Conservation (phyloP, 257 asterid genomes). For the Cruciata laevipes region DNA sequence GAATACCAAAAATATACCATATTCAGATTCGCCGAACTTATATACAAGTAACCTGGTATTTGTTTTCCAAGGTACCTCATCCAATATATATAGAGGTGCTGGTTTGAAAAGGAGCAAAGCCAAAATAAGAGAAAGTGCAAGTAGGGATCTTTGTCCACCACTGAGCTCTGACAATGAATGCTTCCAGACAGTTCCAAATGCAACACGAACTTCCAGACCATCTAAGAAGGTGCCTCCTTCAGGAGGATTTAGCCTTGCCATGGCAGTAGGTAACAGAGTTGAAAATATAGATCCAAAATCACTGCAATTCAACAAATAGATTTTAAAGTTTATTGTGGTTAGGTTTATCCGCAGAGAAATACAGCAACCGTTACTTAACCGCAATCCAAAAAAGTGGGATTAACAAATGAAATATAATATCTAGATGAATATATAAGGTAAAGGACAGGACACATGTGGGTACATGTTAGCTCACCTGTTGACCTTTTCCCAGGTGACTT, state of each 20-base stretch:
- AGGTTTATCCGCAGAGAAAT: not conserved
- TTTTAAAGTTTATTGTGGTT: not conserved
- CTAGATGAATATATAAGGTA: not conserved
- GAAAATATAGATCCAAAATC: constrained; percentile 98
- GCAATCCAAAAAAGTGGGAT: not conserved
- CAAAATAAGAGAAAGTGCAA: constrained; percentile 88
- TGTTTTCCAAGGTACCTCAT: constrained; percentile 53
- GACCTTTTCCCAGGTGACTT: constrained; percentile 94
- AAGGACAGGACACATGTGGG: not conserved
- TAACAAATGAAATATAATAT: not conserved
- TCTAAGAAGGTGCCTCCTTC: constrained; percentile 93
- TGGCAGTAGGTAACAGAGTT: constrained; percentile 89
- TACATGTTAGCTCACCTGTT: constrained; percentile 49
- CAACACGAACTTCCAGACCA: constrained; percentile 93
- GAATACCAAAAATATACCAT: constrained; percentile 12
- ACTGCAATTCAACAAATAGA: constrained; percentile 30
- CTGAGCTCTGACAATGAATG: constrained; percentile 95
- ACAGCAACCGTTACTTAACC: not conserved
- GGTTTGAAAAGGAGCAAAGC: constrained; percentile 98
- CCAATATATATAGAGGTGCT: constrained; percentile 92
- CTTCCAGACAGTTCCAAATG: constrained; percentile 96
- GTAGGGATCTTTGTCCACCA: constrained; percentile 96
- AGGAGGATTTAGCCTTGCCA: constrained; percentile 92
- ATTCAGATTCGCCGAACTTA: not conserved
- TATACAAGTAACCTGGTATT: not conserved